Evolutionary conservation across 768 basidiomycete species (phyloP).

Genomic region (Leccinum boreale): DNA sequence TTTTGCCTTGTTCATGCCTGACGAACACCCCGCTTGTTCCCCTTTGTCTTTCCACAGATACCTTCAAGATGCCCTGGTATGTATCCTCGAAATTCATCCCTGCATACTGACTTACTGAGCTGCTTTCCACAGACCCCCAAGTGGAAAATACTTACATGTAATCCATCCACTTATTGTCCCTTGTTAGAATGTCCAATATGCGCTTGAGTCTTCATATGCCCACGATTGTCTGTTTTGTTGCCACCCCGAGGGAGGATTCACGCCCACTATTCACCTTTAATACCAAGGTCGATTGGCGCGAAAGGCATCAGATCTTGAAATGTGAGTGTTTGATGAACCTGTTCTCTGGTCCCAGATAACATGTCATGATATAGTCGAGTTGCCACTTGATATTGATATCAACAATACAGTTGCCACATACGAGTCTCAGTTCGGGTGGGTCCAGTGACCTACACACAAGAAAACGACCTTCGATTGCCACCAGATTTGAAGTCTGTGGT

Average conservation of each 20-base stretch:
- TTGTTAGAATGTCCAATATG: not conserved
- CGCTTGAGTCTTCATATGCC: conserved; percentile 1
- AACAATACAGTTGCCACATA: conserved; percentile 83
- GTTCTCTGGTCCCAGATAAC: not conserved
- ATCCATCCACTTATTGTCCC: not conserved
- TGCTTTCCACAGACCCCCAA: conserved; percentile 54
- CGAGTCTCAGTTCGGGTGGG: conserved; percentile 90
- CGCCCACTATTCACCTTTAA: conserved; percentile 81
- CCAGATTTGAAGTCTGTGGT: conserved; percentile 96
- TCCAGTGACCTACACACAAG: conserved; percentile 90
- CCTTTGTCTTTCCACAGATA: conserved; percentile 40
- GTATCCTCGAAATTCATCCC: not conserved
- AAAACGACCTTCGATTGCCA: conserved; percentile 87
- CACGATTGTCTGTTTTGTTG: conserved; percentile 28
- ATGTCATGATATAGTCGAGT: conserved; percentile 61
- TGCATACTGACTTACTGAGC: not conserved
- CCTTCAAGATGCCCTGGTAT: conserved; percentile 40
- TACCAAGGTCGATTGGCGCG: conserved; percentile 84
- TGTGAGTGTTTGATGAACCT: conserved; percentile 48
- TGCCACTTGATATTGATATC: conserved; percentile 70
- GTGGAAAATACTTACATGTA: conserved; percentile 40
- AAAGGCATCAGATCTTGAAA: conserved; percentile 87
- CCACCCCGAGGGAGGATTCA: conserved; percentile 59
- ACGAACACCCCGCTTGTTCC: not conserved
- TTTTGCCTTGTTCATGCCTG: not conserved